Base-by-base conservation (phyloP, 306 rosid genomes). In the Fagus sylvatica region DNA sequence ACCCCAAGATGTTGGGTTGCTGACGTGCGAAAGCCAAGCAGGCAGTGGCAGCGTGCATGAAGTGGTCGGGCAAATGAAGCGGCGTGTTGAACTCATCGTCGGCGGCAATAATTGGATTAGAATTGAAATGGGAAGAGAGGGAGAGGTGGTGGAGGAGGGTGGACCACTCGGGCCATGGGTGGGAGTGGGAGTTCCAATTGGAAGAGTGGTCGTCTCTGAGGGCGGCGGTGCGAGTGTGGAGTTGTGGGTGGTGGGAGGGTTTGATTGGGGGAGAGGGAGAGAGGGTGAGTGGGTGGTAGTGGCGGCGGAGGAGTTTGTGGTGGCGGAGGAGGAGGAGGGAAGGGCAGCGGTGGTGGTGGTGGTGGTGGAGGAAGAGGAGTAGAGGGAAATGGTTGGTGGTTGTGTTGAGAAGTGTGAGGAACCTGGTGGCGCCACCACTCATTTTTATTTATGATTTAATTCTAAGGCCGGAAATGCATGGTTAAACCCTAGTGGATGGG, bases 401-500 rank as follows among this genome's bases (percentile, higher is more conserved):
- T 22, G 71, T 7, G 71, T 39, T 66, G 71, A 93, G 92, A 61
- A 89, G 87, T 48, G 86, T 46, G 32, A 95, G 79, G 42, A 95
- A 85, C 80, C 94, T 82, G 67, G 90, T 73, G 75, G 95, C 93
- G 76, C 88, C 83, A 48, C 91, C 91, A 94, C 90, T 92, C 71
- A 22, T 39, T 12, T 37, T 30, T 32, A 8, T 22, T n/a, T 19
- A 12, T 8, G 12, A 7, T 43, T 43, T 8, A 3, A 7, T 43
- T 43, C 11, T 46, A 46, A 46, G 51, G 51, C 51, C 51, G 51
- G 51, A 46, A 46, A 46, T 46, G 51, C 11, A 10, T 46, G 51
- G 28, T 22, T 22, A 22, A 22, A 22, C 28, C 28, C 28, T 22
- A 22, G 28, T 22, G 28, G 28, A 22, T 22, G 28, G 28, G 28